phyloP scores from a whole-genome alignment of 2,329 filamentous ascomycete species.

The Hymenoscyphus fraxineus region DNA sequence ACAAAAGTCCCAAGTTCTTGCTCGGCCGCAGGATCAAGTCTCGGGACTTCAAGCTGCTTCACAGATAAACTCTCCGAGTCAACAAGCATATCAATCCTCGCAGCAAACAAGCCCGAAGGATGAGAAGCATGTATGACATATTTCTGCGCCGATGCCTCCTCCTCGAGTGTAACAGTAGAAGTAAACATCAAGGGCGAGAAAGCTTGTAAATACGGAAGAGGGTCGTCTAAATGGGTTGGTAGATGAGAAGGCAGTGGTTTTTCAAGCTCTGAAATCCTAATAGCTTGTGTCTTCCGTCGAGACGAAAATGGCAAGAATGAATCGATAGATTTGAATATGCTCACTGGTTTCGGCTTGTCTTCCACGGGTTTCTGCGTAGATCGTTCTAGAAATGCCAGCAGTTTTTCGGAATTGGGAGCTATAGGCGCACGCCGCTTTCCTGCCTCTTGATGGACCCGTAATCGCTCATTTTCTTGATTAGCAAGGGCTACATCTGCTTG shows the following conservation, averaged over 20 bases:
- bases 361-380: slow-evolving; percentile 21
- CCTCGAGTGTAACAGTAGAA: slow-evolving; percentile 45
- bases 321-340: slow-evolving; percentile 30
- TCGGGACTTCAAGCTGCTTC: slow-evolving; percentile 48
- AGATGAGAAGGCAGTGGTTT: slow-evolving; percentile 57
- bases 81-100: slow-evolving; percentile 56
- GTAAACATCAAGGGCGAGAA: slow-evolving; percentile 66
- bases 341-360: slow-evolving; percentile 21
- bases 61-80: slow-evolving; percentile 51
- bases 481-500: slow-evolving; percentile 56
- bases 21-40: slow-evolving; percentile 55
- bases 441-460: slow-evolving; percentile 42
- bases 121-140: slow-evolving; percentile 51
- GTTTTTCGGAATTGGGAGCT: slow-evolving; percentile 39
- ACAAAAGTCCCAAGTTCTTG: slow-evolving; percentile 54
- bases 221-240: slow-evolving; percentile 58
- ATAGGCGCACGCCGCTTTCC: slow-evolving; percentile 38
- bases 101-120: slow-evolving; percentile 52
- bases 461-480: slow-evolving; percentile 54
- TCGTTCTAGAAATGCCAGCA: slow-evolving; percentile 28
- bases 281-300: slow-evolving; percentile 24
- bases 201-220: slow-evolving; percentile 64
- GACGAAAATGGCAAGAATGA: slow-evolving; percentile 34
- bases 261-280: slow-evolving; percentile 35
- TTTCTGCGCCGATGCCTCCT: slow-evolving; percentile 42